Evolutionary conservation across 2,329 filamentous ascomycete genomes (phyloP), one percentile per base, ranked within the genome.

Genomic region (Aspergillus felis): DNA sequence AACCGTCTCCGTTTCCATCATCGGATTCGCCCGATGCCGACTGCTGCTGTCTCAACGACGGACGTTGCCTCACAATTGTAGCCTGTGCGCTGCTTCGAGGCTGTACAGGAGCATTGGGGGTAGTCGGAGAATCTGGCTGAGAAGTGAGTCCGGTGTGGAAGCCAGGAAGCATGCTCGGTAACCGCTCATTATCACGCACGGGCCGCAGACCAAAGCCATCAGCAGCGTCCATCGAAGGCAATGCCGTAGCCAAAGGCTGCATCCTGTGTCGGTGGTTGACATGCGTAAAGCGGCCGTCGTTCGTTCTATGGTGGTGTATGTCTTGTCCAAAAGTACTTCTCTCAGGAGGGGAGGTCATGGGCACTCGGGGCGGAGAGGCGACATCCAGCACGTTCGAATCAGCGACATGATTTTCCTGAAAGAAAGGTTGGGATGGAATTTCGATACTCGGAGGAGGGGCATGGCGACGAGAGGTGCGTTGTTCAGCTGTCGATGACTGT

Each of bases 101-200:
- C 54, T 76, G 87, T 27, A 86, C 79, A 1, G 88, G 86, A 50
- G 88, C 88, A 48, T 89, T 82, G 14, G 92, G 92, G 0, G 92
- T 96, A 6, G 91, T 94, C 1, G 92, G 92, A 12, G 92, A 97
- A 57, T 92, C 90, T 8, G 94, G 94, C 71, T 96, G 92, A n/a
- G 93, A 97, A 46, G 84, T 83, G 54, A 92, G 77, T 54, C 89
- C 87, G 10, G 83, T 81, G 61, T 89, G 84, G 54, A 87, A 79
- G 44, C 87, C 83, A 6, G 88, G 84, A 48, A 88, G 81, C 87
- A 94, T 95, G 53, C 89, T 94, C 50, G 89, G 90, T 57, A 94
- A 82, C 58, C 92, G 86, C 71, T 97, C 91, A 48, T 85, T 81
- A 70, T 95, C 90, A 64, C 91, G 87, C 38, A 93, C 88, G 7